Conservation (phyloP, 164 flowering plant species). For the Cinnamomum micranthum region DNA sequence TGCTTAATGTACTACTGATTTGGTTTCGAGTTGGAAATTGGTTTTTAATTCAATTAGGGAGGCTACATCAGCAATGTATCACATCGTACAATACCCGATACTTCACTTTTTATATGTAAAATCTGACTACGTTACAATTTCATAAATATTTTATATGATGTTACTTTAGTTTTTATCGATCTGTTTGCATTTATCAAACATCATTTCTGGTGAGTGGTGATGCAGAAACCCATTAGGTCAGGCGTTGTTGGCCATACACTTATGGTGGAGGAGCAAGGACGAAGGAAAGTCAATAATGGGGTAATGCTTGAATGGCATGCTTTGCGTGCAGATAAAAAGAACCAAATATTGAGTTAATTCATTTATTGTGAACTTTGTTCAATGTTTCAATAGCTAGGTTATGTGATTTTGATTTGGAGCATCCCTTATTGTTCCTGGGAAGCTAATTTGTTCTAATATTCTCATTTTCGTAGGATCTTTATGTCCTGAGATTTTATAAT, state of each 20-base stretch:
- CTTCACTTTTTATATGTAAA: too few relatives aligned
- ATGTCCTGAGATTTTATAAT: slow-evolving; percentile 71
- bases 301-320: slow-evolving; percentile 33
- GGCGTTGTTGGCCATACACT: slow-evolving; percentile 76
- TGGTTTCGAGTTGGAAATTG: too few relatives aligned
- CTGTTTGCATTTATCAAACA: neutral
- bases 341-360: neutral
- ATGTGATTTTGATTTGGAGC: neutral
- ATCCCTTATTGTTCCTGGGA: neutral
- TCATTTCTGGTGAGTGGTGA: slow-evolving; percentile 21
- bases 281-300: slow-evolving; percentile 61
- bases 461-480: slow-evolving; percentile 52
- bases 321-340: neutral
- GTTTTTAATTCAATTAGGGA: too few relatives aligned
- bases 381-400: neutral
- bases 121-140: too few relatives aligned
- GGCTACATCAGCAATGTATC: too few relatives aligned
- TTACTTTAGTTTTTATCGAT: neutral
- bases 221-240: slow-evolving; percentile 85
- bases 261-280: slow-evolving; percentile 88
- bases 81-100: too few relatives aligned
- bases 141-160: neutral
- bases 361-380: slow-evolving; percentile 5
- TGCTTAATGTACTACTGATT: too few relatives aligned
- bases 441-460: neutral